Evolutionary conservation across 495 filamentous ascomycete genomes (phyloP).

Genomic region (Polyplosphaeria fusca): DNA sequence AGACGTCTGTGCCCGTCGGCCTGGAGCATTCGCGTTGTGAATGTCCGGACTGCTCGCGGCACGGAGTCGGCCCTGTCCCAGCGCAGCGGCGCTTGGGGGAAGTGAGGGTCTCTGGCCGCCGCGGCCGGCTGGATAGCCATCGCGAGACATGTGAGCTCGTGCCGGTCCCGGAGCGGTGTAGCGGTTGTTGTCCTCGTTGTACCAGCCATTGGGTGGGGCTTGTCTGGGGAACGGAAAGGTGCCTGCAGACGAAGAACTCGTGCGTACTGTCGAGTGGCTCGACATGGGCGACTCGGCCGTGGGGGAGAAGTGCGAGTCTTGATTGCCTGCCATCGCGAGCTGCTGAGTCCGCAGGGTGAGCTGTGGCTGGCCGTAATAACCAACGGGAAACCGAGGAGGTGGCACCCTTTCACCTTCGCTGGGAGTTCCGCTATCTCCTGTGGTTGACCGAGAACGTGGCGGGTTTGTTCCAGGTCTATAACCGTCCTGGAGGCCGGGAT

Average conservation of each 20-base stretch:
- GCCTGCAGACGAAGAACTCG: slow-evolving; percentile 65
- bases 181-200: slow-evolving; percentile 67
- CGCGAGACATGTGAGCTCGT: slow-evolving; percentile 66
- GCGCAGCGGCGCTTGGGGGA: slow-evolving; percentile 64
- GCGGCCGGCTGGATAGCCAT: slow-evolving; percentile 65
- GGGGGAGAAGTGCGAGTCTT: slow-evolving; percentile 88
- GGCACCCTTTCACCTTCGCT: slow-evolving; percentile 50
- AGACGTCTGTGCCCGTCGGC: slow-evolving; percentile 53
- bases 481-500: slow-evolving; percentile 22
- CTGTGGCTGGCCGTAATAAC: slow-evolving; percentile 48
- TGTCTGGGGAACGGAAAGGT: slow-evolving; percentile 78
- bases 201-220: slow-evolving; percentile 56
- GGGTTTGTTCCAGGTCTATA: slow-evolving; percentile 66
- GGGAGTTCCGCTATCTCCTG: slow-evolving; percentile 62
- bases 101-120: slow-evolving; percentile 74
- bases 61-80: slow-evolving; percentile 55
- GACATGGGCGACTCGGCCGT: slow-evolving; percentile 78
- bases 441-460: slow-evolving; percentile 75
- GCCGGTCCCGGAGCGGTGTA: slow-evolving; percentile 86
- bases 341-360: slow-evolving; percentile 74
- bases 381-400: slow-evolving; percentile 66
- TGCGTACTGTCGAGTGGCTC: slow-evolving; percentile 52
- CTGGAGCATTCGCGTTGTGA: slow-evolving; percentile 49
- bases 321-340: slow-evolving; percentile 45
- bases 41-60: slow-evolving; percentile 71